Evolutionary conservation across 805 yeast genomes (phyloP).

Genomic region (Vanderwaltozyma tropicalis): DNA sequence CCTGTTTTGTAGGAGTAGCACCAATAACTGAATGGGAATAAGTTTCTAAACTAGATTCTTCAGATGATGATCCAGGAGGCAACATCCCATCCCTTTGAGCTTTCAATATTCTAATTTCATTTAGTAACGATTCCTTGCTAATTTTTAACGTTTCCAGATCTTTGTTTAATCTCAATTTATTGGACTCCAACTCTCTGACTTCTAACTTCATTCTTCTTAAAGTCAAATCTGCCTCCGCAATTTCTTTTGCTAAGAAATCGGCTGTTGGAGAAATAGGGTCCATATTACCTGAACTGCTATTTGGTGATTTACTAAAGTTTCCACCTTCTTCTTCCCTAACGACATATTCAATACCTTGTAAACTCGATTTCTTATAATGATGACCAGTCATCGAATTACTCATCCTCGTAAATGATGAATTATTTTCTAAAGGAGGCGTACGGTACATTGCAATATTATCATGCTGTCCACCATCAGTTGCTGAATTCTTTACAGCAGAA

Average conservation of each 20-base stretch:
- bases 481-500: too few relatives aligned
- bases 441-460: constrained; percentile 11
- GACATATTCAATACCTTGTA: constrained; percentile 2
- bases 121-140: constrained; percentile 37
- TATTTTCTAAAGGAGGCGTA: constrained; percentile 10
- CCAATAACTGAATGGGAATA: not conserved
- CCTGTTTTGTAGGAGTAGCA: constrained; percentile 2
- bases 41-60: not conserved
- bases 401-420: constrained; percentile 1
- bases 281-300: constrained; percentile 1
- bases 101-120: constrained; percentile 34
- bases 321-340: not conserved
- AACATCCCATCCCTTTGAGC: constrained; percentile 6
- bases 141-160: constrained; percentile 44
- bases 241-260: constrained; percentile 7
- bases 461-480: too few relatives aligned
- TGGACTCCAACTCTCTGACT: constrained; percentile 32
- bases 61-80: not conserved
- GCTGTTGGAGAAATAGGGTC: not conserved
- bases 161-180: constrained; percentile 34
- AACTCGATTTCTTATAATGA: constrained; percentile 4
- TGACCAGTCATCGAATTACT: constrained; percentile 1
- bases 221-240: constrained; percentile 26
- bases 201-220: constrained; percentile 34
- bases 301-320: not conserved